Percentiles rank a stretch among this genome's conserved stretches.
Evolutionary conservation across 768 basidiomycete species (phyloP).

Genomic region (Rhizopogon vulgaris): DNA sequence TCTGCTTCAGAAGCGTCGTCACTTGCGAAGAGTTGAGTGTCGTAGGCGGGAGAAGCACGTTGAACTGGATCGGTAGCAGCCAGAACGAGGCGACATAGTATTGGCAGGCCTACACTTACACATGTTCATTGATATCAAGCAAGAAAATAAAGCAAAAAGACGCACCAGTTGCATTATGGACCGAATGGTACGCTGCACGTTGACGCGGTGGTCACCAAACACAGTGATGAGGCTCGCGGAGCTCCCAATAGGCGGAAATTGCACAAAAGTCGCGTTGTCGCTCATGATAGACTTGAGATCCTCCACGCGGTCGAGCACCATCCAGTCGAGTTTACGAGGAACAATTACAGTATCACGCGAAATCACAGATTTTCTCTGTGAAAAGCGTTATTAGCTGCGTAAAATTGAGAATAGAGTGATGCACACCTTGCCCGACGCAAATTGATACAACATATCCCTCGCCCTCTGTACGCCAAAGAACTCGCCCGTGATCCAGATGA

Average conservation of each 20-base stretch:
- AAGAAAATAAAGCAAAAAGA: slow-evolving; percentile 8
- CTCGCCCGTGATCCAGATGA: slow-evolving; percentile 96
- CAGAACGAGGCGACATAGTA: slow-evolving; percentile 97
- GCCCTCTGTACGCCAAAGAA: slow-evolving; percentile 95
- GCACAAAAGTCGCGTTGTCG: slow-evolving; percentile 94
- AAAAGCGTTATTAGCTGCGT: neutral
- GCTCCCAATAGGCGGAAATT: slow-evolving; percentile 88
- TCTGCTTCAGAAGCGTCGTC: slow-evolving; percentile 77
- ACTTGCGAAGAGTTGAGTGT: slow-evolving; percentile 80
- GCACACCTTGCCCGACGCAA: slow-evolving; percentile 77
- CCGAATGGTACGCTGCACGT: slow-evolving; percentile 89
- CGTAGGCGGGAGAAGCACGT: slow-evolving; percentile 79
- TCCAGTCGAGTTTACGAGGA: slow-evolving; percentile 97
- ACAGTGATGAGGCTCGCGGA: slow-evolving; percentile 91
- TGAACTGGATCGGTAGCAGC: slow-evolving; percentile 91
- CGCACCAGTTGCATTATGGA: slow-evolving; percentile 92
- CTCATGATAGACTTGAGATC: slow-evolving; percentile 90
- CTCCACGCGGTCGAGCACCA: slow-evolving; percentile 93
- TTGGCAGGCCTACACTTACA: slow-evolving; percentile 70
- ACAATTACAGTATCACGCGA: slow-evolving; percentile 92
- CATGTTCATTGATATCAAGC: slow-evolving; percentile 15
- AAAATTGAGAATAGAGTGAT: neutral
- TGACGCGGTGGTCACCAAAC: slow-evolving; percentile 89
- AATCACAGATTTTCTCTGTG: slow-evolving; percentile 80
- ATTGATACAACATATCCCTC: slow-evolving; percentile 88